These are phyloP conservation scores for Polyrhizophydium stewartii DNA, from an alignment of 371 early-diverging fungal species.

Conservation along the genomic window DNA sequence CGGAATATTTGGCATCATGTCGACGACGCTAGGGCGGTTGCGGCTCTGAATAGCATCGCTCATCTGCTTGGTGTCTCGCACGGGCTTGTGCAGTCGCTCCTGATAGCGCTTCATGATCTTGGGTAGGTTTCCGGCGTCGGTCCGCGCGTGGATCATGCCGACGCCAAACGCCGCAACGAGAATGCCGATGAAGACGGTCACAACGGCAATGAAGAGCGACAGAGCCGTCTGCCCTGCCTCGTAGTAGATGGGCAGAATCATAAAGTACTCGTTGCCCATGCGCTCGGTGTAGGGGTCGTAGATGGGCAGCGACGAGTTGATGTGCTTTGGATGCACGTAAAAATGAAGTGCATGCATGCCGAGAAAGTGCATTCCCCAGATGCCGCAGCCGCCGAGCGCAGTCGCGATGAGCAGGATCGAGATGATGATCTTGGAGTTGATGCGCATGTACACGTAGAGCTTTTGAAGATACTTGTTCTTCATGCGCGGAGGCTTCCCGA, in stretches of 20 bases:
- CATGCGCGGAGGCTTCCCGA: neutral
- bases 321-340: slow-evolving; percentile 4
- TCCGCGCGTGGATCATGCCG: slow-evolving; percentile 3
- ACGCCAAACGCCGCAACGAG: slow-evolving; percentile 1
- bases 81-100: too few species aligned
- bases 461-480: neutral
- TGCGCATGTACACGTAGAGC: neutral
- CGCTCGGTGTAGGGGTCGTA: neutral
- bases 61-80: too few species aligned
- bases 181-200: slow-evolving; percentile 12
- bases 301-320: neutral
- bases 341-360: slow-evolving; percentile 13
- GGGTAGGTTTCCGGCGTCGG: neutral
- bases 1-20: neutral
- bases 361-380: slow-evolving; percentile 17
- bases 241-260: neutral
- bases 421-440: slow-evolving; percentile 4
- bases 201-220: slow-evolving; percentile 6
- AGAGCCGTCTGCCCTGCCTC: neutral
- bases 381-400: slow-evolving; percentile 12
- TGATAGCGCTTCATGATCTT: neutral
- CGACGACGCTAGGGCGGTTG: neutral
- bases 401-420: slow-evolving; percentile 10
- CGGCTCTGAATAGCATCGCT: neutral
- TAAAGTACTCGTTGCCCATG: neutral